A percentile compares a stretch with the other conserved stretches of the same genome.
Evolutionary conservation across 148 eudicot species (phyloP).

Genomic region (Rhododendron kiyosumense): DNA sequence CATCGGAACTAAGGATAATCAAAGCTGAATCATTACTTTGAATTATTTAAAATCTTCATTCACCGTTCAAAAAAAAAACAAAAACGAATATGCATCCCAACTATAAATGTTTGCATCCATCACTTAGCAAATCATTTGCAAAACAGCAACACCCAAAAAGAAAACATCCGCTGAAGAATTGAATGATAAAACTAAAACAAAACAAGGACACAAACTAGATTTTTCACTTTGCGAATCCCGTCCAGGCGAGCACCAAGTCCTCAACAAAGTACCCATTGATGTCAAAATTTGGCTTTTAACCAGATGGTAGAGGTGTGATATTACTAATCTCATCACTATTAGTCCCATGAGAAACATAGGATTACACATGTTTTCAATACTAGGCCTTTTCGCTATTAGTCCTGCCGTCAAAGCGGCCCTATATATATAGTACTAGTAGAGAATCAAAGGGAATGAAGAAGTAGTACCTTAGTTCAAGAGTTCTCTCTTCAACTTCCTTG

Average conservation of each 20-base stretch:
- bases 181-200: not conserved
- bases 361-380: not conserved
- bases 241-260: not conserved
- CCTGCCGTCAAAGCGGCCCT: not conserved
- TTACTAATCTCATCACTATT: not conserved
- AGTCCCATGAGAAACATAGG: not conserved
- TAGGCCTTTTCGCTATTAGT: not conserved
- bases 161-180: not conserved
- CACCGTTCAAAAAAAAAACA: no score
- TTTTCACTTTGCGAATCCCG: not conserved
- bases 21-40: no score
- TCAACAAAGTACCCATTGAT: not conserved
- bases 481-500: conserved; percentile 26
- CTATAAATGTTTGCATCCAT: not conserved
- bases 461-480: conserved; percentile 30
- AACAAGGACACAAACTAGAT: not conserved
- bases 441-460: not conserved
- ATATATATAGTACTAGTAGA: not conserved
- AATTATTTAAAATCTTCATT: no score
- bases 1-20: not conserved
- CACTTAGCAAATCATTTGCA: not conserved
- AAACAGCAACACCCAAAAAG: not conserved
- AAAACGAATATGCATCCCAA: not conserved
- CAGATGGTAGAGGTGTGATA: not conserved
- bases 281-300: not conserved